Percentiles rank a stretch among this genome's conserved stretches.
phyloP scores from a whole-genome alignment of 441 rosid species.

The Biscutella laevigata region DNA sequence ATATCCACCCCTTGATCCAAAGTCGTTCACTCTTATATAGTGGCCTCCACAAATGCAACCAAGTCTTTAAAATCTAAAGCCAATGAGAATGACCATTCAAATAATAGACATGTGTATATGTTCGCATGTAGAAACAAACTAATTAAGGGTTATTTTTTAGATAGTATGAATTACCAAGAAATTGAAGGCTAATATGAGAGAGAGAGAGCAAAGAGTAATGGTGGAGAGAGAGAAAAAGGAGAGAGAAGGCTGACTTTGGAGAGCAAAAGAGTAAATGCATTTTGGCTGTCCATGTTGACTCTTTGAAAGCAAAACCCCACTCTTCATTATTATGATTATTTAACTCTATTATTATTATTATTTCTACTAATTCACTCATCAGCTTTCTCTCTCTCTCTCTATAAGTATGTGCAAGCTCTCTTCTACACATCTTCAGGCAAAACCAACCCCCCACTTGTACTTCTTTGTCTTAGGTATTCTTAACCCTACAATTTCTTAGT shows the following conservation, averaged over 20 bases:
- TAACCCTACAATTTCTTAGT: neutral
- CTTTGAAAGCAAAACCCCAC: slow-evolving; percentile 28
- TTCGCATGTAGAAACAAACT: neutral
- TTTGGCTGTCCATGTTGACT: slow-evolving; percentile 57
- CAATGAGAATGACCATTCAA: neutral
- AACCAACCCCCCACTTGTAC: slow-evolving; percentile 17
- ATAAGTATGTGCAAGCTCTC: slow-evolving; percentile 20
- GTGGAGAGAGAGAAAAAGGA: slow-evolving; percentile 7
- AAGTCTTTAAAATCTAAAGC: neutral
- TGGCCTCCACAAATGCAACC: neutral
- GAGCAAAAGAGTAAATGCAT: slow-evolving; percentile 52
- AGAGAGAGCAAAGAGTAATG: slow-evolving; percentile 15
- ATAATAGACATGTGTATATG: neutral
- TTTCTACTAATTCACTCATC: slow-evolving; percentile 12
- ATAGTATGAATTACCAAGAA: neutral
- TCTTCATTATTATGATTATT: slow-evolving; percentile 19
- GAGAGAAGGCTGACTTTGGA: slow-evolving; percentile 44
- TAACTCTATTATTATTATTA: slow-evolving; percentile 9
- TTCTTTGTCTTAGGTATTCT: slow-evolving; percentile 5
- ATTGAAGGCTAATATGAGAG: neutral
- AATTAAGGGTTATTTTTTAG: neutral
- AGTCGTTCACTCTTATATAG: slow-evolving; percentile 2
- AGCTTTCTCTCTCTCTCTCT: slow-evolving; percentile 24
- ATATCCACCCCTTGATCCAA: neutral
- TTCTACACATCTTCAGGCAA: slow-evolving; percentile 12